phyloP scores from a whole-genome alignment of 305 asterid species.

The Fraxinus nigra region DNA sequence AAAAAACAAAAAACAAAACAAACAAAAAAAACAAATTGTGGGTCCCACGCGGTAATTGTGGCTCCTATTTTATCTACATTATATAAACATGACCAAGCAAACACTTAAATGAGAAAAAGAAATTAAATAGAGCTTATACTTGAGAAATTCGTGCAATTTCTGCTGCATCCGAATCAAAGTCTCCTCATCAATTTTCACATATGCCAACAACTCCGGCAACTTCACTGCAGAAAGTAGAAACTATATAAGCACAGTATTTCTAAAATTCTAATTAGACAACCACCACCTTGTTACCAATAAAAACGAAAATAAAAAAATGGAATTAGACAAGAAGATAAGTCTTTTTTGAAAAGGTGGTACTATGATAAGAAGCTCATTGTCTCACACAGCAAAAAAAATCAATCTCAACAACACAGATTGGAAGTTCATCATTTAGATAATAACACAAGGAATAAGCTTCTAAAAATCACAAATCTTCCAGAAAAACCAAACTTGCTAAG shows the following conservation, averaged over 20 bases:
- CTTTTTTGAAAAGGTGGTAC: not conserved
- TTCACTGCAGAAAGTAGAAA: slow-evolving; percentile 64
- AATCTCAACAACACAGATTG: not conserved
- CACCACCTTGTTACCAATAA: slow-evolving; percentile 1
- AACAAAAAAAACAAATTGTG: not conserved
- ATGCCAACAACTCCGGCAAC: slow-evolving; percentile 74
- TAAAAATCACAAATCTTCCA: not conserved
- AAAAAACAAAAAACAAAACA: too few relatives aligned
- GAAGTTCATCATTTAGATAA: not conserved
- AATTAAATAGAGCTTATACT: slow-evolving; percentile 41
- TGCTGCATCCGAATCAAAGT: slow-evolving; percentile 66
- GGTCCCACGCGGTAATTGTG: not conserved
- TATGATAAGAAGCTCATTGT: not conserved
- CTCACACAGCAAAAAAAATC: not conserved
- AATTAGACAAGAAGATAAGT: not conserved
- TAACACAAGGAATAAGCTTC: not conserved
- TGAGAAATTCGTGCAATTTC: slow-evolving; percentile 80
- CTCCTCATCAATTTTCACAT: slow-evolving; percentile 74
- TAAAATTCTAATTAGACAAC: not conserved
- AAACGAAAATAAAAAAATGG: not conserved
- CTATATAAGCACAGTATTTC: slow-evolving; percentile 1
- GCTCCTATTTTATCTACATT: not conserved
- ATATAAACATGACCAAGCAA: not conserved
- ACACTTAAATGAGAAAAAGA: slow-evolving; percentile 16
- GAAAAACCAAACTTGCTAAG: slow-evolving; percentile 3